phyloP scores from a whole-genome alignment of 345 rosid species.

The Linum trigynum region DNA sequence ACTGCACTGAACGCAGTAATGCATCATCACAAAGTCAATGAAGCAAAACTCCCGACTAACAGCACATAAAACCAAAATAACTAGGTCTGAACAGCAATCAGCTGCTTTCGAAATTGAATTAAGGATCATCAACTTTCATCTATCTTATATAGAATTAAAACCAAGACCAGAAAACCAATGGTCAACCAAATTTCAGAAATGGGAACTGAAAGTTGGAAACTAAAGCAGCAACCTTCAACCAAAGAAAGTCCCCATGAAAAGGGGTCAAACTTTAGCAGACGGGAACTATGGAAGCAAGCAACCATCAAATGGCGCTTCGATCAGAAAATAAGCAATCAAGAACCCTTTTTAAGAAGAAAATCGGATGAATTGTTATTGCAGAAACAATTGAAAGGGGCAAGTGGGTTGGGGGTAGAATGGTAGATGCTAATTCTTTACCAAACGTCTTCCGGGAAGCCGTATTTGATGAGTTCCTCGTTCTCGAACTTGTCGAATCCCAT shows the following conservation, averaged over 20 bases:
- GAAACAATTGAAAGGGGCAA: not conserved
- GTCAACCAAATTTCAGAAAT: no score
- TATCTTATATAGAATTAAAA: no score
- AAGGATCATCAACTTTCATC: no score
- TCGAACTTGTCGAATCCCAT: slow-evolving; percentile 99
- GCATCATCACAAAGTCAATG: not conserved
- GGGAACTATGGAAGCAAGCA: not conserved
- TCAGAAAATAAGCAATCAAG: not conserved
- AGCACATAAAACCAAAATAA: no score
- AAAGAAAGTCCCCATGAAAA: not conserved
- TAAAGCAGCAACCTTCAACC: not conserved
- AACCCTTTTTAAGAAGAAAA: not conserved
- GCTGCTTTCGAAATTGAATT: no score
- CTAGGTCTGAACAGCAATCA: no score
- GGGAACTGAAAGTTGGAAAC: no score
- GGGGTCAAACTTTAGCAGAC: not conserved
- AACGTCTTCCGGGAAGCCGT: slow-evolving; percentile 93
- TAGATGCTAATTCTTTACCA: slow-evolving; percentile 34
- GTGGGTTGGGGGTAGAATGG: not conserved
- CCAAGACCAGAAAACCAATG: no score
- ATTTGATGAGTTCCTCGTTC: slow-evolving; percentile 98
- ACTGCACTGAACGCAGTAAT: not conserved
- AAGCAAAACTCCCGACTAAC: not conserved
- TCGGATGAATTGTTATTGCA: not conserved
- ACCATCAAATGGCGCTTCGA: no score